These are phyloP conservation scores for Starmerella vaccinii DNA, from an alignment of 805 yeast genomes.

Conservation along the genomic window DNA sequence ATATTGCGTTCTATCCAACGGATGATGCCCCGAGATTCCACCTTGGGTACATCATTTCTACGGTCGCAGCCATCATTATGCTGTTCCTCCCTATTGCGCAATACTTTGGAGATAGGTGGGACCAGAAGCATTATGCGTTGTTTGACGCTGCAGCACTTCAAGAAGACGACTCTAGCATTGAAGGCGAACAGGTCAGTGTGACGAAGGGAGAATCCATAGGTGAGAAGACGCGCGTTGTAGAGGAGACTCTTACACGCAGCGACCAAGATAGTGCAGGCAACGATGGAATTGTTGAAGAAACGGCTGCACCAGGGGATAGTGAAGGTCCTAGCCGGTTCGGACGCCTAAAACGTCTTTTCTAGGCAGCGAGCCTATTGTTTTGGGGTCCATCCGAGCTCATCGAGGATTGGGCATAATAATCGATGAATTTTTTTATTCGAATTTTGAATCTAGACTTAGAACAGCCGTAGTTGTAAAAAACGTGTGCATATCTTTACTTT, in stretches of 20 bases:
- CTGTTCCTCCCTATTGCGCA: conserved; percentile 31
- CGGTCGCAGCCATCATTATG: conserved; percentile 33
- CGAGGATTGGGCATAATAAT: no score
- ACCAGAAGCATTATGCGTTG: conserved; percentile 21
- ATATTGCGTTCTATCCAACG: conserved; percentile 38
- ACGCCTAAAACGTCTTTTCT: not conserved
- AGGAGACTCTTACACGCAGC: not conserved
- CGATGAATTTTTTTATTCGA: not conserved
- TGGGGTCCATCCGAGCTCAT: no score
- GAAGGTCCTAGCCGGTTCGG: not conserved
- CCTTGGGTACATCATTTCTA: conserved; percentile 33
- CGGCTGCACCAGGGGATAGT: no score
- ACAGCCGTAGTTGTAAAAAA: no score
- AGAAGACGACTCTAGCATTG: not conserved
- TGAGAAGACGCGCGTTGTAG: not conserved
- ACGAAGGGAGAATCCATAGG: not conserved
- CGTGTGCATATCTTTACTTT: not conserved
- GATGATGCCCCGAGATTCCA: conserved; percentile 35
- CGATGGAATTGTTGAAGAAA: not conserved
- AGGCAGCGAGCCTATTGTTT: not conserved
- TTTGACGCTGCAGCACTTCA: not conserved
- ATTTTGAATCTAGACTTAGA: no score
- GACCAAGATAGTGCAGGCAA: not conserved
- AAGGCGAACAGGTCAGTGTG: not conserved
- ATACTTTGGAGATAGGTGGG: conserved; percentile 28